phyloP scores from a whole-genome alignment of 805 yeast genomes.

The Starmerella asiatica region DNA sequence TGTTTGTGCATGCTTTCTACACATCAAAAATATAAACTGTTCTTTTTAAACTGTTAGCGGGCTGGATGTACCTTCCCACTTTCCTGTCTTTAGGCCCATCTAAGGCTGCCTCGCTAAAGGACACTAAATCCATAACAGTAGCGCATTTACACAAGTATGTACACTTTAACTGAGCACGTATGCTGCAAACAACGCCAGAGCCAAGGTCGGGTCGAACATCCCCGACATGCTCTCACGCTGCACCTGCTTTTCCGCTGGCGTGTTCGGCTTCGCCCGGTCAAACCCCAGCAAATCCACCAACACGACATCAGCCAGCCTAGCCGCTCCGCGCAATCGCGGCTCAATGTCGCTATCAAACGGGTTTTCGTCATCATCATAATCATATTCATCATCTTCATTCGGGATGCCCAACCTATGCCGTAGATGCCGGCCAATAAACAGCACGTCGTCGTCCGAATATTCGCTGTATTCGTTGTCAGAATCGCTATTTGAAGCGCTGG shows the following conservation, averaged over 20 bases:
- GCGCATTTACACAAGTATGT: no score
- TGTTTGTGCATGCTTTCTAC: no score
- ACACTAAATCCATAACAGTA: no score
- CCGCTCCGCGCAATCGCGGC: not conserved
- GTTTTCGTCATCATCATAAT: not conserved
- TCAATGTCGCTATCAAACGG: not conserved
- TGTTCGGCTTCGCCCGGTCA: not conserved
- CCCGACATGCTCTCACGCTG: constrained; percentile 2
- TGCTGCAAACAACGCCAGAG: constrained; percentile 8
- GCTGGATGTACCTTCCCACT: no score
- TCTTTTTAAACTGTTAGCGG: no score
- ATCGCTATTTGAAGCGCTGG: constrained; percentile 3
- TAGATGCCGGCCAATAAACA: not conserved
- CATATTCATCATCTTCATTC: not conserved
- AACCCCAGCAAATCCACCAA: not conserved
- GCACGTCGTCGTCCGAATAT: not conserved
- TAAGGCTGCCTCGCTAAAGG: no score
- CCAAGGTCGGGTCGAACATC: constrained; percentile 11
- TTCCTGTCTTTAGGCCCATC: no score
- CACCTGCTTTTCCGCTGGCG: not conserved
- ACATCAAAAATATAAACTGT: no score
- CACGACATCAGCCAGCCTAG: not conserved
- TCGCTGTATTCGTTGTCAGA: no score
- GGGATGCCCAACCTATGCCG: not conserved
- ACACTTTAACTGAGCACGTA: not conserved